Evolutionary conservation across 2,329 filamentous ascomycete species (phyloP).

Genomic region (Microsporum canis): DNA sequence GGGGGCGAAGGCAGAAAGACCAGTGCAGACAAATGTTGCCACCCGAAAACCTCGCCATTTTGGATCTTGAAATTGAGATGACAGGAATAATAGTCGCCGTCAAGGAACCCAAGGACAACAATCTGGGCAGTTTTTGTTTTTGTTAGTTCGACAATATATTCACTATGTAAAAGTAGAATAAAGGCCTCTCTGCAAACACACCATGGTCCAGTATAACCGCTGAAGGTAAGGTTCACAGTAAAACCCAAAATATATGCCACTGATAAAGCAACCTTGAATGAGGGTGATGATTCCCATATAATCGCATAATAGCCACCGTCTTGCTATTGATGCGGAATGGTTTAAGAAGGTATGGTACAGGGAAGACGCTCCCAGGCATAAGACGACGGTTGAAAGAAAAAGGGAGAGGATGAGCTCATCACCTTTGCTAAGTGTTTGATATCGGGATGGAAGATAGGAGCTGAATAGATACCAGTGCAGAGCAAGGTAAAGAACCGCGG

Average conservation of each 20-base stretch:
- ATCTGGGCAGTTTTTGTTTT: constrained; percentile 17
- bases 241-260: constrained; percentile 27
- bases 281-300: constrained; percentile 26
- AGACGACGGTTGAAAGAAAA: constrained; percentile 19
- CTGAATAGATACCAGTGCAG: not conserved
- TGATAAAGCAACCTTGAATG: constrained; percentile 27
- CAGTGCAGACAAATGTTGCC: constrained; percentile 22
- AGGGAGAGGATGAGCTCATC: constrained; percentile 15
- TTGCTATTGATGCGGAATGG: constrained; percentile 21
- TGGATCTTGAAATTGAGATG: constrained; percentile 23
- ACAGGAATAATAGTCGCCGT: constrained; percentile 28
- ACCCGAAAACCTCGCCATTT: constrained; percentile 23
- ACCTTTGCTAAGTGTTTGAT: not conserved
- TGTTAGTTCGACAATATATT: not conserved
- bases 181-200: constrained; percentile 10
- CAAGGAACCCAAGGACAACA: constrained; percentile 19
- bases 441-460: not conserved
- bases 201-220: constrained; percentile 28
- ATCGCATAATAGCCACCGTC: constrained; percentile 22
- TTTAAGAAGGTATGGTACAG: constrained; percentile 27
- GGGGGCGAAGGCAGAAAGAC: constrained; percentile 25
- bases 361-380: constrained; percentile 26
- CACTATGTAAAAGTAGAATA: not conserved
- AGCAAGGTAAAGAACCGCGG: constrained; percentile 26
- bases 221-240: constrained; percentile 23